phyloP scores from a whole-genome alignment of 2,329 filamentous ascomycete species.

The Pseudogymnoascus sp. region DNA sequence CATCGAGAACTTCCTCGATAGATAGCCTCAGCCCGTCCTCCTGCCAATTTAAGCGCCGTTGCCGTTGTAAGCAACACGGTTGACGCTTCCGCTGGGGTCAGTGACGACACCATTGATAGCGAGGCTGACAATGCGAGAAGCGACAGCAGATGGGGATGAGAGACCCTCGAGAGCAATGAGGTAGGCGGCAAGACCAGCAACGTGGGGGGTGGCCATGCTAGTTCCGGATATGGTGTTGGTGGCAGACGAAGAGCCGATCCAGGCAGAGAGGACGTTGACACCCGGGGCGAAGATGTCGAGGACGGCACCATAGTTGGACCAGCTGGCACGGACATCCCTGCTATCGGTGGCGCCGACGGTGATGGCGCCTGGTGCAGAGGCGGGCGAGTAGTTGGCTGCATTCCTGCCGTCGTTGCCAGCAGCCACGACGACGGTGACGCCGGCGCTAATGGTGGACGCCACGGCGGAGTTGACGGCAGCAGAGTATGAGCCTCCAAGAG shows the following conservation, averaged over 20 bases:
- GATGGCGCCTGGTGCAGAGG: constrained; percentile 39
- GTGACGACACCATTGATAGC: constrained; percentile 34
- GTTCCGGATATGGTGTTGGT: constrained; percentile 49
- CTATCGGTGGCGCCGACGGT: constrained; percentile 44
- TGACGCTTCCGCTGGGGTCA: constrained; percentile 36
- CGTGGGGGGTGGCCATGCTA: constrained; percentile 53
- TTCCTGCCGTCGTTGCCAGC: constrained; percentile 43
- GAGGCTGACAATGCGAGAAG: constrained; percentile 36
- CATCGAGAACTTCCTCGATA: not conserved
- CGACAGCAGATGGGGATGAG: constrained; percentile 38
- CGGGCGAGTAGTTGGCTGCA: constrained; percentile 37
- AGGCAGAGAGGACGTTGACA: constrained; percentile 37
- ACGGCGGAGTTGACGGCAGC: constrained; percentile 42
- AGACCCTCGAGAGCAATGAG: constrained; percentile 38
- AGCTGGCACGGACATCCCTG: constrained; percentile 32
- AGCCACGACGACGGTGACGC: constrained; percentile 45
- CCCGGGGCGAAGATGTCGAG: constrained; percentile 47
- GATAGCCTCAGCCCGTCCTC: not conserved
- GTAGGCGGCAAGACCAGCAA: constrained; percentile 52
- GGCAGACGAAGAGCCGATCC: constrained; percentile 34
- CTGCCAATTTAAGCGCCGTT: constrained; percentile 24
- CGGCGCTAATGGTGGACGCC: constrained; percentile 35
- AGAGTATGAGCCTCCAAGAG: constrained; percentile 41
- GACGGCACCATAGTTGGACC: constrained; percentile 42
- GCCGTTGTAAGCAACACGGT: constrained; percentile 49